A percentile compares a stretch with the other conserved stretches of the same genome.
These are phyloP conservation scores for Phytophthora cactorum DNA, from an alignment of 352 stramenopile genomes.

Conservation along the genomic window DNA sequence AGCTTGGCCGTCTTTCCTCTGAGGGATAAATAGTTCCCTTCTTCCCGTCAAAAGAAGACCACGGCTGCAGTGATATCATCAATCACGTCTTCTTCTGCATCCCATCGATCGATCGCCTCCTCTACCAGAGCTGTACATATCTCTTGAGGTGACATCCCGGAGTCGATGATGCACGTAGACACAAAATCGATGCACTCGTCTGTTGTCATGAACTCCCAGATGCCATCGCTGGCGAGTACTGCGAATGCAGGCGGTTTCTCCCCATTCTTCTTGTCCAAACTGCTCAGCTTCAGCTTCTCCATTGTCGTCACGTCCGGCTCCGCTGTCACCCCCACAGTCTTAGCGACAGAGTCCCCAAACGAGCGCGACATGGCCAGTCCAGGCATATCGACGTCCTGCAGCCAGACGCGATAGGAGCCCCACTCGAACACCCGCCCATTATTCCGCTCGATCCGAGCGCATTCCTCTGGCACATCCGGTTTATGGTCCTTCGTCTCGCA, in stretches of 20 bases:
- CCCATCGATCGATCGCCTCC: constrained; percentile 78
- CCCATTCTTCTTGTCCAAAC: constrained; percentile 16
- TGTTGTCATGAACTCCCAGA: constrained; percentile 87
- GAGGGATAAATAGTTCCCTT: no score
- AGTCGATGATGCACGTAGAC: constrained; percentile 49
- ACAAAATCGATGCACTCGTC: constrained; percentile 78
- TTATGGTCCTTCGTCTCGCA: constrained; percentile 85
- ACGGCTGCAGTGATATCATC: constrained; percentile 82
- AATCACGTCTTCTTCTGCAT: constrained; percentile 80
- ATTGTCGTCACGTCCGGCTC: constrained; percentile 68
- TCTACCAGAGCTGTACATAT: constrained; percentile 70
- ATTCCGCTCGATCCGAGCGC: constrained; percentile 65
- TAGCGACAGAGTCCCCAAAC: constrained; percentile 81
- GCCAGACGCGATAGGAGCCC: constrained; percentile 81
- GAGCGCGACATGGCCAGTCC: constrained; percentile 87
- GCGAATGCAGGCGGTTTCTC: constrained; percentile 53
- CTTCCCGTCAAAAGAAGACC: constrained; percentile 59
- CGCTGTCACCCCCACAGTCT: constrained; percentile 76
- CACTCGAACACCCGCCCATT: constrained; percentile 87
- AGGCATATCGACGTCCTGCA: constrained; percentile 86
- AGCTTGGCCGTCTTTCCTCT: no score
- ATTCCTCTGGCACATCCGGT: constrained; percentile 69
- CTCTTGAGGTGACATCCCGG: constrained; percentile 63
- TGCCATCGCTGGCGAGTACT: constrained; percentile 78
- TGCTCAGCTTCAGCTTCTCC: constrained; percentile 43